Base-by-base conservation (phyloP, 164 flowering plant species). In the Macadamia tetraphylla region DNA sequence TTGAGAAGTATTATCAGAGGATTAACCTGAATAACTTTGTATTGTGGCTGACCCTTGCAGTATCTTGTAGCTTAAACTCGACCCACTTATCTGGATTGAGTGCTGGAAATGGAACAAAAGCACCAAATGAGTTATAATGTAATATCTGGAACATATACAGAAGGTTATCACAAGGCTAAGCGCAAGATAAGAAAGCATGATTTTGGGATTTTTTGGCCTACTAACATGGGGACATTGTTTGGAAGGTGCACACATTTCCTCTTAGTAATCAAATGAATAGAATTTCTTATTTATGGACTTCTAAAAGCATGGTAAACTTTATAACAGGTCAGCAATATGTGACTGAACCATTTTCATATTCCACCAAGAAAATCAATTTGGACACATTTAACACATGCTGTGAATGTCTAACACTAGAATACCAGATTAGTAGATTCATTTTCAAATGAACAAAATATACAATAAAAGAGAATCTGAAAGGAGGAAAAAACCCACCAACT, bases 31-130 rank as follows among this genome's bases (percentile, higher is more conserved):
- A 92, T 70, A 94, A 80, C 64, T 89, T 82, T 57, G 94, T 78
- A 67, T 92, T 94, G 73, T 88, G 97, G 85, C 90, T 94, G 73
- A 87, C 99, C 62, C 79, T 82, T 60, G 91, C 97, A 70, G 83
- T 86, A 59, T 94, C 98, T 77, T 85, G 92, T 63, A 94, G 83
- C 82, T 87, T 80, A 75, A 94, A 92, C 73, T 85, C 90, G 79
- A 87, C 57, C 99, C 95, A 94, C 71, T 89, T 90, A 70, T 92
- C 87, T 8, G 99, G 90, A 73, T 81, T 87, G 32, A 94, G 86
- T 4, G 97, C 97, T 94, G 92, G 72, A 84, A 72, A 35, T 30
- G 49, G 35, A 62, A 78, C 46, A 67, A 70, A 73, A 56, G 30
- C 14, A 71, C 6, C 62, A 32, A 69, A 64, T 12, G 31, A 65